These are phyloP conservation scores for Paxillus involutus DNA, from an alignment of 768 basidiomycete species.

Conservation along the genomic window DNA sequence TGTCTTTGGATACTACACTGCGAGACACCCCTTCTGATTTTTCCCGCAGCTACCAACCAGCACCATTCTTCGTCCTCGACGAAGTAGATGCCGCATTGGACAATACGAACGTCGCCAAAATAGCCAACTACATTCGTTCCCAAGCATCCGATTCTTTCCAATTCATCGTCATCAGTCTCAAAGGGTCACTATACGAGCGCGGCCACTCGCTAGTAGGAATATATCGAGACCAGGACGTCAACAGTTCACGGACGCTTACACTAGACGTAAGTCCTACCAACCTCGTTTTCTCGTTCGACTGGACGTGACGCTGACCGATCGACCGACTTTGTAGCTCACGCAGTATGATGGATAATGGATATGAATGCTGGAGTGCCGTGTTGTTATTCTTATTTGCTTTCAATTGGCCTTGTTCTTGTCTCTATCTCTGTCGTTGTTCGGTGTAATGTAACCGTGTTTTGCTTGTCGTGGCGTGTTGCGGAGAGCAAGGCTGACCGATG, in stretches of 20 bases:
- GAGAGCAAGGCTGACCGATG: too few species aligned
- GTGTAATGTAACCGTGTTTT: conserved; percentile 3
- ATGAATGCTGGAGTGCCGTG: not conserved
- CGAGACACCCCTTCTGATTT: not conserved
- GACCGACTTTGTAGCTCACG: conserved; percentile 20
- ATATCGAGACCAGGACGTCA: conserved; percentile 91
- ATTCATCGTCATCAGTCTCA: conserved; percentile 96
- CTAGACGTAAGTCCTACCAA: conserved; percentile 64
- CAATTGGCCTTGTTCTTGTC: conserved; percentile 3
- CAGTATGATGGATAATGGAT: conserved; percentile 26
- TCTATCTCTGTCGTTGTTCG: not conserved
- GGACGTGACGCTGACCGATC: conserved; percentile 9
- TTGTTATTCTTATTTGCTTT: conserved; percentile 27
- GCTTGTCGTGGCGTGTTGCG: not conserved
- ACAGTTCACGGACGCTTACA: conserved; percentile 88
- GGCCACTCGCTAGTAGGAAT: conserved; percentile 92
- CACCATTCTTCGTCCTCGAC: conserved; percentile 98
- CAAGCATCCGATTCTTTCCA: conserved; percentile 88
- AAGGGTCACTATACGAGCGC: conserved; percentile 88
- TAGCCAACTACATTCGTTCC: conserved; percentile 88
- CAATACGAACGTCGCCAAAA: conserved; percentile 97
- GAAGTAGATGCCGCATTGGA: conserved; percentile 98
- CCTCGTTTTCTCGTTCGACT: not conserved
- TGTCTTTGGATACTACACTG: not conserved
- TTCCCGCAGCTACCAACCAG: conserved; percentile 78